Evolutionary conservation across 2,329 filamentous ascomycete species (phyloP).

Genomic region (Endothia cerciana): DNA sequence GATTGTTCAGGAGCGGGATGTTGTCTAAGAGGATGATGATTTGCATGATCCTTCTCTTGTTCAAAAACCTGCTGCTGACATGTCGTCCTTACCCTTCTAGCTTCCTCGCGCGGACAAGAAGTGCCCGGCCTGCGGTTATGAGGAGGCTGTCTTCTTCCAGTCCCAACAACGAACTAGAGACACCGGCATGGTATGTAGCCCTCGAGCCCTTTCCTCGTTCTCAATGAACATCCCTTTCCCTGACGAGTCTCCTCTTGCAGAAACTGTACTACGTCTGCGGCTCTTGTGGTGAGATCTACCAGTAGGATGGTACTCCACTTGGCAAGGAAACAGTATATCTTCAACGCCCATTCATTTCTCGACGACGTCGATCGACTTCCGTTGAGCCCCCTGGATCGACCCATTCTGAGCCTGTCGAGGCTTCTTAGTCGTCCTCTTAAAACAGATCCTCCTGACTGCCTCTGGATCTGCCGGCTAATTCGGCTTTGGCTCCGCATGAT

Average conservation of each 20-base stretch:
- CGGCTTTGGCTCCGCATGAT: neutral
- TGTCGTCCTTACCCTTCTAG: constrained; percentile 57
- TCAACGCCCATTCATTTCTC: neutral
- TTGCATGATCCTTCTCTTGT: constrained; percentile 30
- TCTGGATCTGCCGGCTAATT: neutral
- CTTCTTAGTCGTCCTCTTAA: neutral
- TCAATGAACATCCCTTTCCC: neutral
- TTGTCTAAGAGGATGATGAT: constrained; percentile 23
- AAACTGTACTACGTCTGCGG: constrained; percentile 96
- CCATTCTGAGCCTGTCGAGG: neutral
- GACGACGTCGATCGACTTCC: neutral
- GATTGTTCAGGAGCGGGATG: constrained; percentile 25
- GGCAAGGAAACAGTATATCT: neutral
- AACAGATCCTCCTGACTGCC: neutral
- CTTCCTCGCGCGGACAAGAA: constrained; percentile 86
- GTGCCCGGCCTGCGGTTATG: constrained; percentile 83
- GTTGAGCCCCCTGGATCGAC: neutral
- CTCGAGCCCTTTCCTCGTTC: neutral
- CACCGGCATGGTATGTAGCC: constrained; percentile 86
- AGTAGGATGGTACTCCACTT: constrained; percentile 40
- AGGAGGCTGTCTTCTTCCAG: constrained; percentile 97
- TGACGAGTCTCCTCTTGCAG: constrained; percentile 46
- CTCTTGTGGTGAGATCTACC: constrained; percentile 87
- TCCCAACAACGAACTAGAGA: constrained; percentile 96
- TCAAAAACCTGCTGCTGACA: constrained; percentile 46